These are phyloP conservation scores for Erigeron philadelphicus DNA, from an alignment of 140 eudicot species.

Conservation along the genomic window DNA sequence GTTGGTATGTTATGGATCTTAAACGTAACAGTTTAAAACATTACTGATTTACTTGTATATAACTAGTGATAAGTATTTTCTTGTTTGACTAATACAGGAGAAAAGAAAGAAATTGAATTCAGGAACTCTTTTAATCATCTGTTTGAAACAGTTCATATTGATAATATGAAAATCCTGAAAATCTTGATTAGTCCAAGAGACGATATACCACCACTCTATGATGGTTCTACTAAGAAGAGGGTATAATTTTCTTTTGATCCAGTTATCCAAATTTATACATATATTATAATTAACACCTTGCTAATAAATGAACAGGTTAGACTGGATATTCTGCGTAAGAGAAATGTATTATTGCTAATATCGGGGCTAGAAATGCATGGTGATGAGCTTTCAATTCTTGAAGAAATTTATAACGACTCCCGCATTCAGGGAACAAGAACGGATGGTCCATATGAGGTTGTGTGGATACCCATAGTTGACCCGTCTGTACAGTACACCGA, in stretches of 20 bases:
- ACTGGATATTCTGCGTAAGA: slow-evolving; percentile 52
- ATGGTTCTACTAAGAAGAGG: slow-evolving; percentile 45
- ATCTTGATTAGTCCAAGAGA: slow-evolving; percentile 42
- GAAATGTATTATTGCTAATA: slow-evolving; percentile 52
- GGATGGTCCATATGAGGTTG: slow-evolving; percentile 44
- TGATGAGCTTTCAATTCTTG: slow-evolving; percentile 57
- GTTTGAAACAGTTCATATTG: slow-evolving; percentile 43
- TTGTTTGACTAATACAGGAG: slow-evolving; percentile 41
- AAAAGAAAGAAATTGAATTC: slow-evolving; percentile 41
- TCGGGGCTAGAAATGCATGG: slow-evolving; percentile 48
- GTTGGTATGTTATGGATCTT: slow-evolving; percentile 38
- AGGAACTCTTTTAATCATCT: slow-evolving; percentile 36
- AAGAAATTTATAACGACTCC: slow-evolving; percentile 52
- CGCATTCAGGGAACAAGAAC: slow-evolving; percentile 30
- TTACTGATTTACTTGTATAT: neutral
- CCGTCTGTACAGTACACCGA: slow-evolving; percentile 37
- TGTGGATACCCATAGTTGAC: slow-evolving; percentile 71
- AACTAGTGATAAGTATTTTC: neutral
- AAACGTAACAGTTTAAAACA: too few species aligned
- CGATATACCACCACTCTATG: slow-evolving; percentile 48
- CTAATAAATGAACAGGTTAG: slow-evolving; percentile 30
- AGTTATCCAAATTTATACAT: neutral
- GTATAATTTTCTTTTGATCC: slow-evolving; percentile 21
- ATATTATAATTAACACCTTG: neutral
- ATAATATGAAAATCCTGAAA: slow-evolving; percentile 50